A percentile compares a stretch with the other conserved stretches of the same genome.
Conservation (phyloP, 805 yeast genomes). For the Ogataea nakhonphanomensis region DNA sequence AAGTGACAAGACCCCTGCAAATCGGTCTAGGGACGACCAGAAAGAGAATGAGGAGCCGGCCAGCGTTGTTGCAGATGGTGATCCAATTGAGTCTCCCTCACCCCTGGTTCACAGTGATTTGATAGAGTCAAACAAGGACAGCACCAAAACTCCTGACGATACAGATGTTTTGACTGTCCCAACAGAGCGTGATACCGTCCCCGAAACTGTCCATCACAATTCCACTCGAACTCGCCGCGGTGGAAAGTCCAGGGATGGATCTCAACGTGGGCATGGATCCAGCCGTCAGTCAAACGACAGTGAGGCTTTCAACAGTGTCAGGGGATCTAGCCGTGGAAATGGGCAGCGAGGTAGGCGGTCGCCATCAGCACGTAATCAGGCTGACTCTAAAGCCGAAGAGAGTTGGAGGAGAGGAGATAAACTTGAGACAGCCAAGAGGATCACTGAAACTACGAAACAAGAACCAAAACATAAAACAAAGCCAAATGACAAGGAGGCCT, state of each 20-base stretch:
- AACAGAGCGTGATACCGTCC: no score
- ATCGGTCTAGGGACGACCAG: not conserved
- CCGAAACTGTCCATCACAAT: no score
- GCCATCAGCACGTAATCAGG: not conserved
- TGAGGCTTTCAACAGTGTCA: slow-evolving; percentile 4
- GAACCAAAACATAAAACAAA: not conserved
- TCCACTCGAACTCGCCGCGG: not conserved
- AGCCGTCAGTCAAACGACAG: slow-evolving; percentile 7
- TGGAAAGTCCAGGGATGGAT: slow-evolving; percentile 5
- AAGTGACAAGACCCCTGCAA: no score
- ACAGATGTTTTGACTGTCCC: no score
- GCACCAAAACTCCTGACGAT: no score
- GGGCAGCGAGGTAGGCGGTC: not conserved
- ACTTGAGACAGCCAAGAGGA: not conserved
- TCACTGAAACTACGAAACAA: slow-evolving; percentile 1
- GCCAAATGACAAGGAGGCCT: not conserved
- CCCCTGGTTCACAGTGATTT: no score
- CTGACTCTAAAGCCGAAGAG: not conserved
- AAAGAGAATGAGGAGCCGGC: slow-evolving; percentile 4
- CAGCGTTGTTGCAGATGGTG: not conserved
- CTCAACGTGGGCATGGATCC: not conserved
- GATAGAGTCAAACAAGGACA: no score
- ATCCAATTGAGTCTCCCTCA: not conserved
- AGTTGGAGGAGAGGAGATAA: slow-evolving; percentile 14
- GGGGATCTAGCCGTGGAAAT: slow-evolving; percentile 2